Base-by-base conservation (phyloP, 495 filamentous ascomycete species). In the Trichoderma reesei region DNA sequence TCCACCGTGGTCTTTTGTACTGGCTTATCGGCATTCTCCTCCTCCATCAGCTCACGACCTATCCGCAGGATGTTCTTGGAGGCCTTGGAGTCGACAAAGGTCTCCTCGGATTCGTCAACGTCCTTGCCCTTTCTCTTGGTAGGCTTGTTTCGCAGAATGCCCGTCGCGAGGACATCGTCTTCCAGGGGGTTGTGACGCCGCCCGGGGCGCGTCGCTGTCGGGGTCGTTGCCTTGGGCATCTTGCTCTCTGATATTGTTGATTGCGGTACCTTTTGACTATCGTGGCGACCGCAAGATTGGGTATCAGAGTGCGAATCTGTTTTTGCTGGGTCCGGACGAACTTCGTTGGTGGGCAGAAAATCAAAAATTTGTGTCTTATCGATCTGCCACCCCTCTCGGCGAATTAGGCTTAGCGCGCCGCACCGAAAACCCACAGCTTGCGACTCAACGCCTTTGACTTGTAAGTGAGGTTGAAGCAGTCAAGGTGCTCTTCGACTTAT, bases 11-110 rank as follows among this genome's bases (percentile, higher is more conserved):
- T 63, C 3, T 68, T 65, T 60, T 62, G 61, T 51, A 46, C 59
- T 48, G 11, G 61, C 46, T n/a, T 61, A 26, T 67, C 65, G 2
- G 68, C 65, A 62, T 76, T 68, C 62, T 89, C 88, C 72, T 96
- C 91, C 34, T 92, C 90, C 13, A 84, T 86, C 46, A 96, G 77
- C 66, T 90, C 89, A 66, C 90, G 86, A 44, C 90, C 92, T 68
- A 97, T 89, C 65, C 87, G 85, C 65, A 98, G 73, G 72, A 98
- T 97, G 70, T 91, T 91, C 65, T 87, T 81, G 48, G 92, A 96
- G 41, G 90, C 82, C 70, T 89, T 91, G 59, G 91, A 87, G 73
- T 96, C 93, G 63, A 98, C 81, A 70, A 84, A 96, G 66, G 80
- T 78, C 60, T 89, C 83, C 59, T 83, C 83, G 20, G 39, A 41